Conservation (phyloP, 495 filamentous ascomycete genomes). For the Tuber calosporum region DNA sequence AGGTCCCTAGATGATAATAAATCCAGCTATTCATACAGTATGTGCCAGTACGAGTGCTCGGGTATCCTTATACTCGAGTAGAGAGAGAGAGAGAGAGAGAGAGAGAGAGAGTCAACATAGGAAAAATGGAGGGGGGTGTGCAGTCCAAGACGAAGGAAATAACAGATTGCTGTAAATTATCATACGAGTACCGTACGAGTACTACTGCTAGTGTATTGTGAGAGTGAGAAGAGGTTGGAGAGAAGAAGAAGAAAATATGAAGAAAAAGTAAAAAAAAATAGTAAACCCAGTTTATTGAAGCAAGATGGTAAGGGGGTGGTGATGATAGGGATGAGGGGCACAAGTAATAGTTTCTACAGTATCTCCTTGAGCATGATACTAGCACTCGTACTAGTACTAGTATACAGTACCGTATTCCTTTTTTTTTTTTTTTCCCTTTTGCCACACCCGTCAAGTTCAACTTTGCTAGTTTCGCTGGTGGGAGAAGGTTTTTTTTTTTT, state of each 20-base stretch:
- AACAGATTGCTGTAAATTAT: neutral
- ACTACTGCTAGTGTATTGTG: no score
- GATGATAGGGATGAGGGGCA: neutral
- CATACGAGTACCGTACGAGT: no score
- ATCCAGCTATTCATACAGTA: neutral
- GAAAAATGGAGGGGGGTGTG: neutral
- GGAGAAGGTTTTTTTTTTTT: neutral
- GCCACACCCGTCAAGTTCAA: neutral
- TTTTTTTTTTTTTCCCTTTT: neutral
- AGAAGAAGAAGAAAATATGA: no score
- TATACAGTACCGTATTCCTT: neutral
- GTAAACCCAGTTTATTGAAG: neutral
- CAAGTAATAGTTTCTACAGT: no score
- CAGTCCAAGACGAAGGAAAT: neutral
- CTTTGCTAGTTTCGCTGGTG: neutral
- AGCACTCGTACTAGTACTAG: no score
- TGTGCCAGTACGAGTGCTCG: neutral
- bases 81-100: no score
- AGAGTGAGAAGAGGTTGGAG: neutral
- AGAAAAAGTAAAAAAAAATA: no score
- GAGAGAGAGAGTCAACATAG: neutral
- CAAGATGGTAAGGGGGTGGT: neutral
- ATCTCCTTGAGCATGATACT: no score
- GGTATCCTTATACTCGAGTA: conserved; percentile 1
- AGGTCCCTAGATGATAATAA: neutral